Evolutionary conservation across 352 stramenopile genomes (phyloP), one percentile per base, ranked within the genome.

Genomic region (Blastocystis sp.): DNA sequence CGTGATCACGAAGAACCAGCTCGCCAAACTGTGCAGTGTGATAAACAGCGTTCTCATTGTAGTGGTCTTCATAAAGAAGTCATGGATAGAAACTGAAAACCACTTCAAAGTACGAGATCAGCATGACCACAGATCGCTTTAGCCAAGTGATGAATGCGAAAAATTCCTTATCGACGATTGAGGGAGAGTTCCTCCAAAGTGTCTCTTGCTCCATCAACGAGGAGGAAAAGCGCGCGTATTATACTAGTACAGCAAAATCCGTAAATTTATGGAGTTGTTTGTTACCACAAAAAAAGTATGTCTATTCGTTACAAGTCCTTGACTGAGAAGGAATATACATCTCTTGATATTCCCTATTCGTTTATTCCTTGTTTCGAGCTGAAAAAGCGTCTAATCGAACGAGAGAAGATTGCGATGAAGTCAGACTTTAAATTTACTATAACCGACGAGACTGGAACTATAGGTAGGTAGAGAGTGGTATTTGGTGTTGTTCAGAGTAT

Each of bases 161-260:
- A 50, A 68, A 85, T 45, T 85, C 73, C 3, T 30, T 85, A n/a
- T 85, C 73, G 16, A 68, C 73, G 26, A 66, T 85, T n/a, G 73
- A 85, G 55, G 53, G 45, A 18, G 26, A 65, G 20, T 18, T 85
- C 0, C 73, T 85, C 16, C 73, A 85, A 37, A 26, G 26, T 50
- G 26, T 85, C 24, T 26, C 59, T 39, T 85, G 73, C 43, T 54
- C 50, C 2, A 53, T 85, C 3, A n/a, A 30, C 3, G 73, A 55
- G 47, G 20, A 59, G 13, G 34, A 85, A 18, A 37, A 62, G 16
- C 30, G 30, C 2, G 18, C 20, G 9, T 24, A 54, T 20, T 85
- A 68, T 45, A 16, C 53, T 13, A 7, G 53, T 8, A 68, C 53
- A n/a, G 68, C 73, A 26, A 85, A 85, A 45, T 18, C 73, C 0